phyloP scores from a whole-genome alignment of 495 filamentous ascomycete genomes.

The Xylaria cubensis region DNA sequence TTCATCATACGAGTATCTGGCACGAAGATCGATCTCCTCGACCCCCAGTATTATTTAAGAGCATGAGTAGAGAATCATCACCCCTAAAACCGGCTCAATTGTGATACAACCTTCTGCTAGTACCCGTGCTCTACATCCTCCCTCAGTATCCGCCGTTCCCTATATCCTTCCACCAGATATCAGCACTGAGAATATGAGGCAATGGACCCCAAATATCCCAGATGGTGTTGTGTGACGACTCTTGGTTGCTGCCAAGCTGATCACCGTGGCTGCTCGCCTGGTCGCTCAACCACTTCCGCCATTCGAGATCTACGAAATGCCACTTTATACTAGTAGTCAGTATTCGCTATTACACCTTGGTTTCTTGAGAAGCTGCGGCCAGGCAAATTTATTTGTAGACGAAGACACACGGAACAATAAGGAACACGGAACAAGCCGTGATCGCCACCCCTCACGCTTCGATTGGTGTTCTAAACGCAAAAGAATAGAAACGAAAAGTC shows the following conservation, averaged over 20 bases:
- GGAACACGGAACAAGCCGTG: not conserved
- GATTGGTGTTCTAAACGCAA: not conserved
- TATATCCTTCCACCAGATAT: slow-evolving; percentile 22
- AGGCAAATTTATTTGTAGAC: not conserved
- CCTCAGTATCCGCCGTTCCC: not conserved
- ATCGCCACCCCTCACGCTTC: not conserved
- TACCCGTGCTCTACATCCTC: not conserved
- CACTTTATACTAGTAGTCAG: slow-evolving; percentile 32
- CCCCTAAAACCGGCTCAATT: not conserved
- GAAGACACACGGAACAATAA: not conserved
- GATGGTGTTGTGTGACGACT: not conserved
- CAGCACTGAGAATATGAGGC: slow-evolving; percentile 27
- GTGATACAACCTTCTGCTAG: not conserved
- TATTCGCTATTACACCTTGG: not conserved
- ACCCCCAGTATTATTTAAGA: not conserved
- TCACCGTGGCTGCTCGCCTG: slow-evolving; percentile 24
- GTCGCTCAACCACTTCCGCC: slow-evolving; percentile 38
- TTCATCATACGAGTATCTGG: not conserved
- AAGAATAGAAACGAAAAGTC: not conserved
- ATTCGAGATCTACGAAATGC: slow-evolving; percentile 32
- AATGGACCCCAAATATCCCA: slow-evolving; percentile 20
- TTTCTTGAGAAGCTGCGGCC: not conserved
- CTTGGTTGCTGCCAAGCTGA: not conserved
- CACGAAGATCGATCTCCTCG: not conserved
- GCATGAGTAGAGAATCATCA: not conserved